Evolutionary conservation across 805 yeast species (phyloP).

Genomic region (Pichia kluyveri): DNA sequence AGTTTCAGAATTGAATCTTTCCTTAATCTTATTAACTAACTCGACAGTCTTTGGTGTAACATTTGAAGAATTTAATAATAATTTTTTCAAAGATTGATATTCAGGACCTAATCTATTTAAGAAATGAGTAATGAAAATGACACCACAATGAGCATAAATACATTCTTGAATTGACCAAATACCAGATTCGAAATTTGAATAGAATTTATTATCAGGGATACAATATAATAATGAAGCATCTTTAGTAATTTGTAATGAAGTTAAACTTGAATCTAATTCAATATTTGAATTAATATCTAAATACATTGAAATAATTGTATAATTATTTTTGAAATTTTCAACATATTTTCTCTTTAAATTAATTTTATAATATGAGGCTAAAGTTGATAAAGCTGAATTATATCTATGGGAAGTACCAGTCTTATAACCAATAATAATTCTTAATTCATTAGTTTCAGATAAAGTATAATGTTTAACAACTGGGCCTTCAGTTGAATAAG

Average conservation of each 20-base stretch:
- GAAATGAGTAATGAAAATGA: slow-evolving; percentile 88
- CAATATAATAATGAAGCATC: slow-evolving; percentile 91
- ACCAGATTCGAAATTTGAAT: slow-evolving; percentile 59
- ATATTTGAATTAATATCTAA: slow-evolving; percentile 46
- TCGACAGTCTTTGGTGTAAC: slow-evolving; percentile 58
- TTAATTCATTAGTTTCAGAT: slow-evolving; percentile 71
- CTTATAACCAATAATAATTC: slow-evolving; percentile 83
- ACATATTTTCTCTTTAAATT: slow-evolving; percentile 83
- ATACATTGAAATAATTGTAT: slow-evolving; percentile 80
- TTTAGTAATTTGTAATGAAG: slow-evolving; percentile 82
- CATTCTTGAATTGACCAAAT: slow-evolving; percentile 89
- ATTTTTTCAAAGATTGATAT: slow-evolving; percentile 54
- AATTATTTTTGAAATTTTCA: slow-evolving; percentile 87
- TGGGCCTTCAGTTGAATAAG: slow-evolving; percentile 77
- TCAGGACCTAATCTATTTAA: slow-evolving; percentile 91
- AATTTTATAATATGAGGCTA: slow-evolving; percentile 83
- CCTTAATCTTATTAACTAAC: slow-evolving; percentile 70
- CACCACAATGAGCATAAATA: slow-evolving; percentile 89
- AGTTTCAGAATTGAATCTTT: slow-evolving; percentile 86
- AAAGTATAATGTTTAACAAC: slow-evolving; percentile 81
- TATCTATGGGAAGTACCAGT: slow-evolving; percentile 79
- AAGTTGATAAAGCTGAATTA: slow-evolving; percentile 76
- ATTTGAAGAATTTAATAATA: slow-evolving; percentile 50
- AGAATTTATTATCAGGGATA: slow-evolving; percentile 80
- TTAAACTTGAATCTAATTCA: slow-evolving; percentile 37